A percentile compares a stretch with the other conserved stretches of the same genome.
Conservation (phyloP, 2,329 filamentous ascomycete genomes). For the Diaporthe citrichinensis region DNA sequence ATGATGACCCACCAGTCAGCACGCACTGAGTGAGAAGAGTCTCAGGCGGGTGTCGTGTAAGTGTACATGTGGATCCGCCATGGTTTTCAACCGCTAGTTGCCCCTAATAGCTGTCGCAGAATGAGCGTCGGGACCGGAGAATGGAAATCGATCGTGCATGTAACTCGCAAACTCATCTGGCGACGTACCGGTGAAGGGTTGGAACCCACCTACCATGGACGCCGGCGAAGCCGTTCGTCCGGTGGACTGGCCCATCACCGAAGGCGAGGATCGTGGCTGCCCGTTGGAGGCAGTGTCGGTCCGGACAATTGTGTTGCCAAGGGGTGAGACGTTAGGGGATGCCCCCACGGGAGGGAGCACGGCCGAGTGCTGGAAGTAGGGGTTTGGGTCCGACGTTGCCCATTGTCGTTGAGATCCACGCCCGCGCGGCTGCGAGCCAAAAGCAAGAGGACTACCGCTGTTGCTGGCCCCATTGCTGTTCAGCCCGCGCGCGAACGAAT, state of each 20-base stretch:
- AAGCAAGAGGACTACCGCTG: slow-evolving; percentile 55
- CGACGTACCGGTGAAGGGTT: slow-evolving; percentile 62
- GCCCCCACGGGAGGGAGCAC: slow-evolving; percentile 49
- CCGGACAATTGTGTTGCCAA: slow-evolving; percentile 47
- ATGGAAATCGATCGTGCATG: slow-evolving; percentile 63
- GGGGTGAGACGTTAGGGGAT: slow-evolving; percentile 53
- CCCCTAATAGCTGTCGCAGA: slow-evolving; percentile 64
- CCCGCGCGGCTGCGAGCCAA: slow-evolving; percentile 49
- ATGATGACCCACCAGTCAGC: not conserved
- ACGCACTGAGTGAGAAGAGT: not conserved
- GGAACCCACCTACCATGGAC: slow-evolving; percentile 59
- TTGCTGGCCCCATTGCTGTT: slow-evolving; percentile 55
- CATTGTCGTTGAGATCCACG: slow-evolving; percentile 59
- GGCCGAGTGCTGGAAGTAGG: slow-evolving; percentile 53
- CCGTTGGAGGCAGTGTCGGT: slow-evolving; percentile 49
- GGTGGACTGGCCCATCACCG: slow-evolving; percentile 51
- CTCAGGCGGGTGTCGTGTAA: not conserved
- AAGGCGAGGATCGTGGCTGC: slow-evolving; percentile 43
- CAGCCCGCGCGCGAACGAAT: slow-evolving; percentile 52
- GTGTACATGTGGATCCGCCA: slow-evolving; percentile 28
- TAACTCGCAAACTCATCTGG: slow-evolving; percentile 58
- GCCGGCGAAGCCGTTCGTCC: slow-evolving; percentile 60
- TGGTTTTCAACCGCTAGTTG: slow-evolving; percentile 39
- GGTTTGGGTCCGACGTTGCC: slow-evolving; percentile 51
- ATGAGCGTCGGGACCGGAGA: slow-evolving; percentile 62